These are phyloP conservation scores for Syzygium aqueum DNA, from an alignment of 345 rosid genomes.

Conservation along the genomic window DNA sequence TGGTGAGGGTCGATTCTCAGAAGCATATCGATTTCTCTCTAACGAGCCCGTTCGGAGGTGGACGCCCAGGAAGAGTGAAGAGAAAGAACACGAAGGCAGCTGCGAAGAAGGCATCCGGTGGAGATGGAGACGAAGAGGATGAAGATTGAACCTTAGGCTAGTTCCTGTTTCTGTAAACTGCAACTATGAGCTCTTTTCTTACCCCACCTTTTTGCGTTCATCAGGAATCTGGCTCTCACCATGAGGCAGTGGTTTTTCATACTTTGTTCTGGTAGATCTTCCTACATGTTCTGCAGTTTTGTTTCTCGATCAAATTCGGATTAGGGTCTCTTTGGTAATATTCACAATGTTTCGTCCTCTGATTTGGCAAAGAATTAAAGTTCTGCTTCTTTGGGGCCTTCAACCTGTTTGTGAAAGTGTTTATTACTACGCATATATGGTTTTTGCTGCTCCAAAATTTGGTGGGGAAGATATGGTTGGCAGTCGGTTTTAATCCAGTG, in stretches of 20 bases:
- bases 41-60: conserved; percentile 36
- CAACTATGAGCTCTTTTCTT: background rate
- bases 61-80: conserved; percentile 49
- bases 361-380: background rate
- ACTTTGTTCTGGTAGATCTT: background rate
- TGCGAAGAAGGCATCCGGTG: conserved; percentile 40
- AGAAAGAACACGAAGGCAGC: conserved; percentile 39
- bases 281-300: background rate
- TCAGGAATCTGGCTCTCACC: background rate
- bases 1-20: conserved; percentile 44
- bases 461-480: background rate
- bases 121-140: conserved; percentile 48
- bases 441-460: background rate
- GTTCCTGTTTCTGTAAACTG: background rate
- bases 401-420: background rate
- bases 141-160: conserved; percentile 12
- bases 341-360: background rate
- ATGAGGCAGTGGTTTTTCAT: background rate
- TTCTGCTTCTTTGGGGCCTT: background rate
- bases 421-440: background rate
- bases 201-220: background rate
- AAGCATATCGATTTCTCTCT: conserved; percentile 44
- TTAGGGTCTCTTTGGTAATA: background rate
- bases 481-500: background rate
- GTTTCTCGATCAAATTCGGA: background rate